These are phyloP conservation scores for Phalaenopsis aphrodite DNA, from an alignment of 106 monocot species.

Conservation along the genomic window DNA sequence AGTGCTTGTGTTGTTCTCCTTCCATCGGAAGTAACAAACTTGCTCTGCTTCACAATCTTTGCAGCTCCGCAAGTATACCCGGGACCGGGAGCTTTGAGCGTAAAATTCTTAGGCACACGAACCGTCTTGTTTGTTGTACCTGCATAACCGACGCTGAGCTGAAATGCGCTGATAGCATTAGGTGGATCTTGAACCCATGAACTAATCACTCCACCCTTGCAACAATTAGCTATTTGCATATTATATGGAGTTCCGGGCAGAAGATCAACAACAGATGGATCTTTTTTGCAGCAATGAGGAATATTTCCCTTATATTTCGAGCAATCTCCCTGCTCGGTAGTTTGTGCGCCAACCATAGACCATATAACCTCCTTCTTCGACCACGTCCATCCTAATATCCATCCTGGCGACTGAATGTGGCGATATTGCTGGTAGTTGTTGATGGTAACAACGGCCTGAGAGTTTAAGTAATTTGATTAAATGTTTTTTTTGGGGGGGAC, in stretches of 20 bases:
- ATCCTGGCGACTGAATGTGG: conserved; percentile 81
- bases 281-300: conserved; percentile 63
- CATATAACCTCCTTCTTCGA: conserved; percentile 79
- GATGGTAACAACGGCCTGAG: conserved; percentile 78
- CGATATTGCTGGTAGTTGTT: conserved; percentile 89
- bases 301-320: conserved; percentile 58
- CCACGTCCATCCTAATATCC: conserved; percentile 68
- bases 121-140: conserved; percentile 73
- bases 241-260: conserved; percentile 86
- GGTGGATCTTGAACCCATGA: conserved; percentile 59
- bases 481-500: too few species aligned
- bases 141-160: conserved; percentile 54
- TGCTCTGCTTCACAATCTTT: conserved; percentile 47
- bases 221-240: conserved; percentile 83
- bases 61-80: conserved; percentile 74
- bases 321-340: conserved; percentile 79
- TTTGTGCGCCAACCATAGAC: conserved; percentile 64
- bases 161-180: conserved; percentile 54
- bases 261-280: conserved; percentile 57
- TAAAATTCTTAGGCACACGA: conserved; percentile 50
- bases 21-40: conserved; percentile 52
- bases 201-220: conserved; percentile 73
- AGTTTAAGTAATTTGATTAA: not conserved
- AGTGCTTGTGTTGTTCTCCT: conserved; percentile 80
- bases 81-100: conserved; percentile 58